Evolutionary conservation across 2,329 filamentous ascomycete species (phyloP), one percentile per base, ranked within the genome.

Genomic region (Huntiella omanensis): DNA sequence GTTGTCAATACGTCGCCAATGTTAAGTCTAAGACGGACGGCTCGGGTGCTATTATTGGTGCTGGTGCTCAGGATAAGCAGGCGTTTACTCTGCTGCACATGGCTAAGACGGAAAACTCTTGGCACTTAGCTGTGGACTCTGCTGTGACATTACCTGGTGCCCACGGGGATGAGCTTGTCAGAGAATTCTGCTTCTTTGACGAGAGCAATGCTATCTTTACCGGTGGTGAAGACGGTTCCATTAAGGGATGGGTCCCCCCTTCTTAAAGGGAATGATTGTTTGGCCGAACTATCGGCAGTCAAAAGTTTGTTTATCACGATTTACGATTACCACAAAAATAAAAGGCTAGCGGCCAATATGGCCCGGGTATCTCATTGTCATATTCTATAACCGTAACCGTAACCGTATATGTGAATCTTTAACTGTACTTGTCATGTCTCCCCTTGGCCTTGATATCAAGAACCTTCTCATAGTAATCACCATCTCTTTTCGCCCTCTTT

Each of bases 381-480:
- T 43, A 28, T 33, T 43, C 40, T 43, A 48, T 39, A 35, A 28
- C 19, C 32, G 22, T 8, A 33, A 32, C 33, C 22, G 12, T 22
- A 42, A 47, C 45, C 33, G n/a, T 34, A 16, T 39, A 28, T 28
- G 8, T 17, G 28, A 43, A 6, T 22, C 13, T 32, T 28, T 49
- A 53, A 32, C 67, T 65, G 52, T 70, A 94, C 61, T 93, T 93
- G 63, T 94, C 86, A 63, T 93, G 87, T 64, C 93, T 94, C 47
- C 77, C 78, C 66, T 94, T 94, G 28, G 91, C 80, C 62, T 88
- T 91, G 47, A 95, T 67, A 62, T 92, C 79, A 53, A 96, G 63
- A 56, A 95, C 63, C 54, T 74, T 74, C 64, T 96, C 87, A 59
- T 95, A 83, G 59, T 91, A 95, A 59, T 88, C 79, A 0, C 91